Evolutionary conservation across 2,329 filamentous ascomycete genomes (phyloP).

Genomic region (Aspergillus brasiliensis): DNA sequence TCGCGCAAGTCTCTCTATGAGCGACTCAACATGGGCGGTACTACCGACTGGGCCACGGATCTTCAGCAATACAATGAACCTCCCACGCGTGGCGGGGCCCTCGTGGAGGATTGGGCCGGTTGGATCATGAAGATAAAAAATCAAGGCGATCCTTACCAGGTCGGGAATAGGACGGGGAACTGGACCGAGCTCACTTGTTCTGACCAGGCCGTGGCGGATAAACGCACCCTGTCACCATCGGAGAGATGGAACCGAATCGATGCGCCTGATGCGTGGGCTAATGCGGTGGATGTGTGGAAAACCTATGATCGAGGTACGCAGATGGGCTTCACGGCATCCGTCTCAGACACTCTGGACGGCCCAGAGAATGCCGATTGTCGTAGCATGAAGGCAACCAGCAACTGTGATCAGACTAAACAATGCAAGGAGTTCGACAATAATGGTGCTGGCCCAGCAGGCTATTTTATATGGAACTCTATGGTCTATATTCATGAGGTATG

Average conservation of each 20-base stretch:
- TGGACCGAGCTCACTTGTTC: conserved; percentile 7
- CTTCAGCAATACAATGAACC: conserved; percentile 15
- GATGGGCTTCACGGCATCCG: not conserved
- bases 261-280: conserved; percentile 5
- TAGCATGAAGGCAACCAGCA: too few species aligned
- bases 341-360: not conserved
- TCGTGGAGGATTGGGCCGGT: too few species aligned
- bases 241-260: conserved; percentile 5
- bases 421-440: not conserved
- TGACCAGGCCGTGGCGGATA: conserved; percentile 5
- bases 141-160: conserved; percentile 4
- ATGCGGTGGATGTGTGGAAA: not conserved
- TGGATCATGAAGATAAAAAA: too few species aligned
- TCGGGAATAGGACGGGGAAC: conserved; percentile 7
- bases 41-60: conserved; percentile 39
- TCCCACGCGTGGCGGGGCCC: not conserved
- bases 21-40: conserved; percentile 30
- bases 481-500: not conserved
- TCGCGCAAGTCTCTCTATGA: conserved; percentile 18
- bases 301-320: not conserved
- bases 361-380: too few species aligned
- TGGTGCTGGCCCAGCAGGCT: too few species aligned
- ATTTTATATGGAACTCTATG: conserved; percentile 3
- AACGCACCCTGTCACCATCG: conserved; percentile 4
- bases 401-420: not conserved